Percentiles rank a stretch among this genome's conserved stretches.
Evolutionary conservation across 164 flowering plant genomes (phyloP).

Genomic region (Brasenia schreberi): DNA sequence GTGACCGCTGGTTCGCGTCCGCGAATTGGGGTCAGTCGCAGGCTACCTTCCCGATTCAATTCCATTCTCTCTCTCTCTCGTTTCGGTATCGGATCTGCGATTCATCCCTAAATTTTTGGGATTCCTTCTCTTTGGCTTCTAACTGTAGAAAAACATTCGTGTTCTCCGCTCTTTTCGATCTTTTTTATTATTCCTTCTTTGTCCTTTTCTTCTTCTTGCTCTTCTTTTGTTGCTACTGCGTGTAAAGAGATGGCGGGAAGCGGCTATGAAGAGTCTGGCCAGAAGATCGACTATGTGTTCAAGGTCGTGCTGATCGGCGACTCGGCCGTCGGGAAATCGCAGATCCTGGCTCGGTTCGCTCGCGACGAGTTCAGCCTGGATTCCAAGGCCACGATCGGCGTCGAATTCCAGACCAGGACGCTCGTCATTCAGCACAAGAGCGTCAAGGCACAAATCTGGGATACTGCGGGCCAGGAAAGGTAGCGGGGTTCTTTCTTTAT

Average conservation of each 20-base stretch:
- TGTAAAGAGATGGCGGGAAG: background rate
- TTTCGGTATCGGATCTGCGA: too few species aligned
- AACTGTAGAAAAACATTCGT: too few species aligned
- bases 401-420: slow-evolving; percentile 72
- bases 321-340: slow-evolving; percentile 85
- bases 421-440: slow-evolving; percentile 59
- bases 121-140: background rate
- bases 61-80: too few species aligned
- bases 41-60: too few species aligned
- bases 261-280: slow-evolving; percentile 9
- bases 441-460: slow-evolving; percentile 95
- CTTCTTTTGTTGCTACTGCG: background rate
- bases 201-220: background rate
- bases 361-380: slow-evolving; percentile 70
- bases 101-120: background rate
- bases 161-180: background rate
- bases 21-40: too few species aligned
- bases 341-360: slow-evolving; percentile 67
- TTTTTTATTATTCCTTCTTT: background rate
- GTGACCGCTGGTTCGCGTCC: too few species aligned
- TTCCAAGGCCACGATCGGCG: slow-evolving; percentile 76
- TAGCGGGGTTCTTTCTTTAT: slow-evolving; percentile 3
- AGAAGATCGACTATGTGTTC: slow-evolving; percentile 82
- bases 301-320: slow-evolving; percentile 76
- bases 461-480: slow-evolving; percentile 90